A percentile compares a stretch with the other conserved stretches of the same genome.
These are phyloP conservation scores for Phytophthora foliorum DNA, from an alignment of 352 stramenopile genomes.

Conservation along the genomic window DNA sequence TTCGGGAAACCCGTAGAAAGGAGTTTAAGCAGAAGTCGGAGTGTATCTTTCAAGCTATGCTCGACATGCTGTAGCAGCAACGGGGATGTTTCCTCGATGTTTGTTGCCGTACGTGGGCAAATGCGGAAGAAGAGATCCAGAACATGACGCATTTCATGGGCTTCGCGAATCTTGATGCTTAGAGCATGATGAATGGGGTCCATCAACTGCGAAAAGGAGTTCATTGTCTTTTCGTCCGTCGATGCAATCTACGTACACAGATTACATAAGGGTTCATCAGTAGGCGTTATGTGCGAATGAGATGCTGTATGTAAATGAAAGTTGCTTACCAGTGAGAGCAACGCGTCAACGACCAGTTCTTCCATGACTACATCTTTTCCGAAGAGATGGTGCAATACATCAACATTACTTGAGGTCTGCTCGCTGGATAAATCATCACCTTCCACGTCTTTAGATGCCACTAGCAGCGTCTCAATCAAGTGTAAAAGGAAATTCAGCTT, in stretches of 20 bases:
- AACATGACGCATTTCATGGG: slow-evolving; percentile 83
- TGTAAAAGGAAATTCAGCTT: slow-evolving; percentile 77
- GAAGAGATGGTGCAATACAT: slow-evolving; percentile 75
- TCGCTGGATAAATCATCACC: slow-evolving; percentile 11
- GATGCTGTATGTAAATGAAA: background rate
- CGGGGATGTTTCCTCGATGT: slow-evolving; percentile 81
- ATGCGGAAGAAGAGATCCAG: slow-evolving; percentile 81
- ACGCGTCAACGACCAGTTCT: slow-evolving; percentile 74
- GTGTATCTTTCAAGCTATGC: slow-evolving; percentile 76
- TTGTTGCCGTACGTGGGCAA: slow-evolving; percentile 70
- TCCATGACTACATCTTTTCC: slow-evolving; percentile 70
- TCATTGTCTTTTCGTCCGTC: slow-evolving; percentile 65
- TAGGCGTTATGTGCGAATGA: background rate
- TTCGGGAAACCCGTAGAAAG: slow-evolving; percentile 84
- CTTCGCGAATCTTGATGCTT: slow-evolving; percentile 72
- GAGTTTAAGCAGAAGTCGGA: slow-evolving; percentile 81
- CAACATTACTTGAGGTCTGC: slow-evolving; percentile 20
- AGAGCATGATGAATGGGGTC: slow-evolving; percentile 72
- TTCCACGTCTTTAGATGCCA: slow-evolving; percentile 35
- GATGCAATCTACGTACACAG: slow-evolving; percentile 47
- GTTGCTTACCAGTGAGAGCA: slow-evolving; percentile 62
- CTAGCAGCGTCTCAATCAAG: slow-evolving; percentile 63
- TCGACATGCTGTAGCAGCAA: slow-evolving; percentile 84
- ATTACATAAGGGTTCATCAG: background rate
- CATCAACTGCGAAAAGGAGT: slow-evolving; percentile 65